phyloP scores from a whole-genome alignment of 371 early-diverging fungal species.

The Apophysomyces trapeziformis region DNA sequence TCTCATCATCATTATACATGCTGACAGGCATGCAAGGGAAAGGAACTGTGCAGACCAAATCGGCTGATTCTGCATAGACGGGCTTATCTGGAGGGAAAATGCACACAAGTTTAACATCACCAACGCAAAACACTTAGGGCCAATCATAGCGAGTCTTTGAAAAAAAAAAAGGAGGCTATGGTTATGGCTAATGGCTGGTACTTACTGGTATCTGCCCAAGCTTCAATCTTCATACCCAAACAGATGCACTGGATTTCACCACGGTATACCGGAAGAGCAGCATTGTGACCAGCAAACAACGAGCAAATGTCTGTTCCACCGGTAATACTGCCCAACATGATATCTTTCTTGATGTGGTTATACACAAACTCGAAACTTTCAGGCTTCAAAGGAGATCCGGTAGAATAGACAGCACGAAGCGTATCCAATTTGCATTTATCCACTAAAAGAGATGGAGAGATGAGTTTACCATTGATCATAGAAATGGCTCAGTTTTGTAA shows the following conservation, averaged over 20 bases:
- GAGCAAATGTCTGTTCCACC: slow-evolving; percentile 98
- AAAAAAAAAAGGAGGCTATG: neutral
- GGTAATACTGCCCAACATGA: slow-evolving; percentile 91
- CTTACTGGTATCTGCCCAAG: slow-evolving; percentile 72
- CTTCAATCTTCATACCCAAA: slow-evolving; percentile 94
- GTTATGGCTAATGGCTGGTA: neutral
- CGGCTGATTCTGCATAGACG: slow-evolving; percentile 79
- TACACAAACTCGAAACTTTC: slow-evolving; percentile 93
- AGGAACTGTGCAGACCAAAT: slow-evolving; percentile 89
- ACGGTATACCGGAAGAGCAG: slow-evolving; percentile 86
- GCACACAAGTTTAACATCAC: too few species aligned
- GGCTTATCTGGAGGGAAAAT: slow-evolving; percentile 55
- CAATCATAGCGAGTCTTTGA: neutral
- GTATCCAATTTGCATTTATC: slow-evolving; percentile 56
- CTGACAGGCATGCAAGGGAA: slow-evolving; percentile 98
- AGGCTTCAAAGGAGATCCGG: slow-evolving; percentile 93
- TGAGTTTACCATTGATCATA: neutral
- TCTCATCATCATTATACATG: slow-evolving; percentile 85
- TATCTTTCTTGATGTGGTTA: slow-evolving; percentile 76
- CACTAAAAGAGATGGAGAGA: slow-evolving; percentile 21
- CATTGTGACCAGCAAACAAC: slow-evolving; percentile 90
- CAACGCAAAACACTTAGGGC: too few species aligned
- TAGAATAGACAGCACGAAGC: slow-evolving; percentile 88
- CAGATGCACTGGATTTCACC: slow-evolving; percentile 95
- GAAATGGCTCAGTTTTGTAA: neutral